A percentile compares a stretch with the other conserved stretches of the same genome.
These are phyloP conservation scores for Calonectria henricotiae DNA, from an alignment of 2,329 filamentous ascomycete species.

Conservation along the genomic window DNA sequence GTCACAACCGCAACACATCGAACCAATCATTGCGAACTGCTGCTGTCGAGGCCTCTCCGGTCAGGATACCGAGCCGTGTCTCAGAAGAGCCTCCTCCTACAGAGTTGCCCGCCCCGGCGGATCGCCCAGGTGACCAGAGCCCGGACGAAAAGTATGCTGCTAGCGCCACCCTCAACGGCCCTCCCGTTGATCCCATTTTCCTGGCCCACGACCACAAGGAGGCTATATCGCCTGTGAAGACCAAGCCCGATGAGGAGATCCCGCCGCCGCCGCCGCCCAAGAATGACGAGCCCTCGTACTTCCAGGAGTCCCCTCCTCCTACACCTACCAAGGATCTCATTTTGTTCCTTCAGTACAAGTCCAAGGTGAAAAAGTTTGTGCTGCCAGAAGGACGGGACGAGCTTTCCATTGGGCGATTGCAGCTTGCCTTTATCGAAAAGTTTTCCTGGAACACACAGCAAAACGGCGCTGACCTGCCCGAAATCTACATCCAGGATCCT, in stretches of 20 bases:
- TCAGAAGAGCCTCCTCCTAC: conserved; percentile 70
- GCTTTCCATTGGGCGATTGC: conserved; percentile 88
- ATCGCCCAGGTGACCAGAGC: conserved; percentile 67
- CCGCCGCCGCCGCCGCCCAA: conserved; percentile 63
- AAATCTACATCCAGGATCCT: conserved; percentile 98
- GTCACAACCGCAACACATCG: conserved; percentile 67
- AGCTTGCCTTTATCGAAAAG: conserved; percentile 98
- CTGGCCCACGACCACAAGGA: conserved; percentile 41
- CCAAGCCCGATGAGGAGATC: conserved; percentile 47
- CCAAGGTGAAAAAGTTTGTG: conserved; percentile 96
- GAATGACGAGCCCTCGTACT: conserved; percentile 63
- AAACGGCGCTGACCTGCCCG: conserved; percentile 91
- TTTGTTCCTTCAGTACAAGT: conserved; percentile 95
- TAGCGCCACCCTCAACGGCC: conserved; percentile 74
- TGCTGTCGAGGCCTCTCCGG: conserved; percentile 73
- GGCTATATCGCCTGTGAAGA: conserved; percentile 43
- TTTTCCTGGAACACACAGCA: conserved; percentile 99
- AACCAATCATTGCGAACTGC: conserved; percentile 60
- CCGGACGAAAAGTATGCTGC: conserved; percentile 77
- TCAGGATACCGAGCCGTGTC: conserved; percentile 73
- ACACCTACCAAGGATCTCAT: conserved; percentile 87
- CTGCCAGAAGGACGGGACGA: conserved; percentile 88
- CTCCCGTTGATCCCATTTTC: conserved; percentile 67
- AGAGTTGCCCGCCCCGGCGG: conserved; percentile 48
- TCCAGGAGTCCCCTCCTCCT: conserved; percentile 76